Conservation (phyloP, 2,329 filamentous ascomycete species). For the Colletotrichum limetticola region DNA sequence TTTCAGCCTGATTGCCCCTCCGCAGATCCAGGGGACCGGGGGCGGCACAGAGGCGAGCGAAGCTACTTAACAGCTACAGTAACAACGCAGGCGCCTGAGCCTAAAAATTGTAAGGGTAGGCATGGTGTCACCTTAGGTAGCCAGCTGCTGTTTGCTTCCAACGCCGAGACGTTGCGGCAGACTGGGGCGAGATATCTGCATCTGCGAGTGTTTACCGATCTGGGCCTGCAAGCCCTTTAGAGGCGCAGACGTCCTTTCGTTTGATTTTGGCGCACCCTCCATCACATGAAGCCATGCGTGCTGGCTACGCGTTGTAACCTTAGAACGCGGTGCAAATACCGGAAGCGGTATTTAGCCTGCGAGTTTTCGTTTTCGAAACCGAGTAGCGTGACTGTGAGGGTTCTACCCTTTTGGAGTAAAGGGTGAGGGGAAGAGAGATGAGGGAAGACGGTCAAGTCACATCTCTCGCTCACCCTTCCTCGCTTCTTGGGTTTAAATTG, state of each 20-base stretch:
- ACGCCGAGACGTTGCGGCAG: not conserved
- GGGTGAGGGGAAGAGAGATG: not conserved
- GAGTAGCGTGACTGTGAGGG: not conserved
- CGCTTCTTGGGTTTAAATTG: slow-evolving; percentile 1
- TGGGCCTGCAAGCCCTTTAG: not conserved
- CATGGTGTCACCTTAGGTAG: not conserved
- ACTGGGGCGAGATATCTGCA: not conserved
- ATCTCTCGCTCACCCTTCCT: not conserved
- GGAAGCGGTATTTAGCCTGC: not conserved
- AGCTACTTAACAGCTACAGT: not conserved
- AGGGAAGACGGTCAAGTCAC: not conserved
- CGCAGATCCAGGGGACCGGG: slow-evolving; percentile 15
- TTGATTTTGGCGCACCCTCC: slow-evolving; percentile 16
- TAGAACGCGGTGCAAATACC: not conserved
- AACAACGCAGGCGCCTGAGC: not conserved
- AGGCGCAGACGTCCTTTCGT: slow-evolving; percentile 6
- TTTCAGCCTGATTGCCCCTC: slow-evolving; percentile 30
- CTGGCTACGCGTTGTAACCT: slow-evolving; percentile 5
- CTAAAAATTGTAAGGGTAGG: not conserved
- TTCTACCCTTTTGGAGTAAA: not conserved
- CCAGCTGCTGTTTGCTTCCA: not conserved
- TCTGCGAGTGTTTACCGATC: slow-evolving; percentile 17
- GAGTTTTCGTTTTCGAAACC: not conserved
- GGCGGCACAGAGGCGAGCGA: not conserved
- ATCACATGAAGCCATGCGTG: slow-evolving; percentile 13